Evolutionary conservation across 306 rosid genomes (phyloP).

Genomic region (Prunus mongolica): DNA sequence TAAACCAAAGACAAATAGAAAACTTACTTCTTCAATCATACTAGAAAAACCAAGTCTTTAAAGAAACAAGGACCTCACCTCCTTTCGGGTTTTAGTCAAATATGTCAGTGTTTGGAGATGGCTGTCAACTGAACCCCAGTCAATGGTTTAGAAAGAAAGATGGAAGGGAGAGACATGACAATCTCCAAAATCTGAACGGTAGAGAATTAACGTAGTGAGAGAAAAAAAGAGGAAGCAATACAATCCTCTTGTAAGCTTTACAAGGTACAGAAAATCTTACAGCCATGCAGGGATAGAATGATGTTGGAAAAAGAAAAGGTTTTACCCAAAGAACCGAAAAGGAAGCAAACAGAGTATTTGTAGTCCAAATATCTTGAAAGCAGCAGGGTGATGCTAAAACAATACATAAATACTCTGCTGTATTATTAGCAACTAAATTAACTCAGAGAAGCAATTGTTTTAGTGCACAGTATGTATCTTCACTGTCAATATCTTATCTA

Average conservation of each 20-base stretch:
- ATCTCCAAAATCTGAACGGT: slow-evolving; percentile 50
- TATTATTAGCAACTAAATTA: not conserved
- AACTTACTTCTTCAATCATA: slow-evolving; percentile 9
- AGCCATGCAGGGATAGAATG: slow-evolving; percentile 65
- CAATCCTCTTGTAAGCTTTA: slow-evolving; percentile 64
- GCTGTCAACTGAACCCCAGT: slow-evolving; percentile 13
- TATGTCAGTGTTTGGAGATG: slow-evolving; percentile 13
- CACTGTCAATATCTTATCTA: not conserved
- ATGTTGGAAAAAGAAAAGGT: slow-evolving; percentile 23
- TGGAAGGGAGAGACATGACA: slow-evolving; percentile 32
- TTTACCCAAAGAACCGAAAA: not conserved
- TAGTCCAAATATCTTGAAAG: not conserved
- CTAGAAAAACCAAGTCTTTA: not conserved
- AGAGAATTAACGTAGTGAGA: slow-evolving; percentile 45
- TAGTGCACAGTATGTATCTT: not conserved
- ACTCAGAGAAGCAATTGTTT: not conserved
- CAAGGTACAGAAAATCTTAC: slow-evolving; percentile 34
- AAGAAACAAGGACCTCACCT: slow-evolving; percentile 25
- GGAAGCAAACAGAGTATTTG: not conserved
- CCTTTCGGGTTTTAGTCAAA: slow-evolving; percentile 10
- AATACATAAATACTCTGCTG: not conserved
- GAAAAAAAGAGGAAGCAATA: slow-evolving; percentile 29
- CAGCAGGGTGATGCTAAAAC: no score
- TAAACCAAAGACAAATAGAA: not conserved
- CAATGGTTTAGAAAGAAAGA: slow-evolving; percentile 21